Percentiles rank a stretch among this genome's conserved stretches.
phyloP scores from a whole-genome alignment of 2,329 filamentous ascomycete genomes.

The Cladosporium sp. region DNA sequence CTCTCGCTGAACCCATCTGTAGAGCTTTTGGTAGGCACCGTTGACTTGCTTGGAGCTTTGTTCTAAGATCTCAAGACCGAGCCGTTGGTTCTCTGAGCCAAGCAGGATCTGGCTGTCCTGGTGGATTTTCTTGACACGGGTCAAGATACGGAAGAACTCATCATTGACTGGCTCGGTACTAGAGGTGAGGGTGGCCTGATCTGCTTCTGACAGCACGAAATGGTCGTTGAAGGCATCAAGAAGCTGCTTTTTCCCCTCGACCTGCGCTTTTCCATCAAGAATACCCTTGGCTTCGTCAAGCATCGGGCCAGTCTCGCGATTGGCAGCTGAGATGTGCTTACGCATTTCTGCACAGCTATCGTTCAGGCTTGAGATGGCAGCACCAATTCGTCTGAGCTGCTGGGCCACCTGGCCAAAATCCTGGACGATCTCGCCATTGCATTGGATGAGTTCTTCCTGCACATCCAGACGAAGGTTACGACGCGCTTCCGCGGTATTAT shows the following conservation, averaged over 20 bases:
- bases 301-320: constrained; percentile 65
- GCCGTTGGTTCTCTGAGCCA: constrained; percentile 79
- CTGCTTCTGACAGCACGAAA: constrained; percentile 78
- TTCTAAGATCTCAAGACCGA: constrained; percentile 88
- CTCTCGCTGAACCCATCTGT: constrained; percentile 89
- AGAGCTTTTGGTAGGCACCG: constrained; percentile 87
- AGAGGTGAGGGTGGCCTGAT: constrained; percentile 67
- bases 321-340: constrained; percentile 66
- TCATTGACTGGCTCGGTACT: constrained; percentile 78
- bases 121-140: constrained; percentile 77
- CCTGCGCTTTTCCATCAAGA: constrained; percentile 63
- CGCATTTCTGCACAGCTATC: constrained; percentile 75
- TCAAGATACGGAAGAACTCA: constrained; percentile 70
- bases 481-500: constrained; percentile 71
- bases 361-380: constrained; percentile 71
- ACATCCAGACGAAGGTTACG: constrained; percentile 74
- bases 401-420: constrained; percentile 88
- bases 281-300: constrained; percentile 71
- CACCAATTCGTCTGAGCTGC: constrained; percentile 82
- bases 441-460: constrained; percentile 86
- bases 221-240: constrained; percentile 71
- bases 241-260: constrained; percentile 74
- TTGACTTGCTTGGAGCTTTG: constrained; percentile 82
- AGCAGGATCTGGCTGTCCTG: constrained; percentile 84
- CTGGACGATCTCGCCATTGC: constrained; percentile 79